A percentile compares a stretch with the other conserved stretches of the same genome.
These are phyloP conservation scores for Hamigera avellanea DNA, from an alignment of 495 filamentous ascomycete species.

Conservation along the genomic window DNA sequence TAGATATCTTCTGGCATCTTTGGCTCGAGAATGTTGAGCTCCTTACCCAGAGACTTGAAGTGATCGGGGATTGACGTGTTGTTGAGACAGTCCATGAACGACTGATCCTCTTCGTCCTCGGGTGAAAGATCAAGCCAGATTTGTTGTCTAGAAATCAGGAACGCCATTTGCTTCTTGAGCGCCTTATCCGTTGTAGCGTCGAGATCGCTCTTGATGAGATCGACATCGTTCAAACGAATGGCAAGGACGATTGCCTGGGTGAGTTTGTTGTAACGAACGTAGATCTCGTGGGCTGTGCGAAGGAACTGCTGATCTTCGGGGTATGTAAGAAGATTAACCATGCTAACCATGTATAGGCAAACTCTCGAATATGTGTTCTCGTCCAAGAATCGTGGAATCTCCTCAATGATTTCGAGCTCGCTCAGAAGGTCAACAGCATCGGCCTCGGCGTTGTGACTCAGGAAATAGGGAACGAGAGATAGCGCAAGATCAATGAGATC, in stretches of 20 bases:
- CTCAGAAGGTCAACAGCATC: conserved; percentile 95
- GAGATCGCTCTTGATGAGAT: conserved; percentile 70
- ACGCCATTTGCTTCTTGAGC: conserved; percentile 88
- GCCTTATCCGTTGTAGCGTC: conserved; percentile 67
- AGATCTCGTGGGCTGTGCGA: conserved; percentile 79
- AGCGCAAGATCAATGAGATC: conserved; percentile 76
- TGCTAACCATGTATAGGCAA: conserved; percentile 97
- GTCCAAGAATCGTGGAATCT: conserved; percentile 81
- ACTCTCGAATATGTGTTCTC: conserved; percentile 88
- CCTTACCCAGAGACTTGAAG: conserved; percentile 88
- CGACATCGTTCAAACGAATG: conserved; percentile 79
- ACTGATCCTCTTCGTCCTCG: conserved; percentile 55
- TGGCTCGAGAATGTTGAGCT: conserved; percentile 92
- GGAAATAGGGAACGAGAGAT: conserved; percentile 82
- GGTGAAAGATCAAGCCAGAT: conserved; percentile 61
- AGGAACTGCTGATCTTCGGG: conserved; percentile 96
- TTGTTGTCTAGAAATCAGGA: conserved; percentile 82
- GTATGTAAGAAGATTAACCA: conserved; percentile 94
- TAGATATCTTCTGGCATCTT: conserved; percentile 99
- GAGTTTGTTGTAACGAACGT: conserved; percentile 80
- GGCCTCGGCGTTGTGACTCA: conserved; percentile 95
- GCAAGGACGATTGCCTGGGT: conserved; percentile 89
- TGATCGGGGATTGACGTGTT: conserved; percentile 82
- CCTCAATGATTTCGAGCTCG: conserved; percentile 91
- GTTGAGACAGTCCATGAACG: conserved; percentile 69